Evolutionary conservation across 306 rosid genomes (phyloP), one percentile per base, ranked within the genome.

Genomic region (Calophaca sinica): DNA sequence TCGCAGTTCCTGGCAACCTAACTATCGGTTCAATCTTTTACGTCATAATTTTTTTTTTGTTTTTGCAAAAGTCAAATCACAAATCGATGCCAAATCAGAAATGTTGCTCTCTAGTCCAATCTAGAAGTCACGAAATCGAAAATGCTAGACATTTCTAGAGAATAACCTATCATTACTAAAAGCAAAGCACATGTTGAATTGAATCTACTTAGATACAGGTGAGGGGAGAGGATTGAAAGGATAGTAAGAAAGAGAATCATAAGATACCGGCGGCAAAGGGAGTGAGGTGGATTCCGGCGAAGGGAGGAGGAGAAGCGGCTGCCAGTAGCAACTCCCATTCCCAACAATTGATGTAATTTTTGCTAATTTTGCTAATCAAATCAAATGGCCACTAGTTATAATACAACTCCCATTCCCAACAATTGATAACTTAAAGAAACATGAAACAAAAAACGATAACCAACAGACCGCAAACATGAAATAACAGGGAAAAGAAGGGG

Each of bases 71-170:
- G 57, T 36, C 65, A 42, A 52, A 79, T 70, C 77, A 51, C 26
- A 65, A 66, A 76, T 76, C 68, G 6, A 6, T 7, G 41, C 62
- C n/a, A 36, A 74, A 75, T 57, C 68, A 9, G 33, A 72, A 44
- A 45, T 0, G 20, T 53, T n/a, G n/a, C n/a, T n/a, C n/a, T n/a
- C n/a, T n/a, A n/a, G n/a, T 39, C 64, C 33, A 38, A 70, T 32
- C 76, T 42, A 12, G 9, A 31, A 46, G 36, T 74, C 54, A n/a
- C n/a, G 61, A 48, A 73, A 38, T 28, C 28, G 33, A 63, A 67
- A 55, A 42, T 32, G 15, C 14, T 33, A 31, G 9, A 31, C 65
- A 32, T 15, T 65, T 4, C 10, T 11, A 45, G 14, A 31, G 7
- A 29, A 35, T 5, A n/a, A 10, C 10, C 1, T 35, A 2, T 4